Percentiles rank a stretch among this genome's conserved stretches.
Evolutionary conservation across 495 filamentous ascomycete species (phyloP).

Genomic region (Aspergillus asperescens): DNA sequence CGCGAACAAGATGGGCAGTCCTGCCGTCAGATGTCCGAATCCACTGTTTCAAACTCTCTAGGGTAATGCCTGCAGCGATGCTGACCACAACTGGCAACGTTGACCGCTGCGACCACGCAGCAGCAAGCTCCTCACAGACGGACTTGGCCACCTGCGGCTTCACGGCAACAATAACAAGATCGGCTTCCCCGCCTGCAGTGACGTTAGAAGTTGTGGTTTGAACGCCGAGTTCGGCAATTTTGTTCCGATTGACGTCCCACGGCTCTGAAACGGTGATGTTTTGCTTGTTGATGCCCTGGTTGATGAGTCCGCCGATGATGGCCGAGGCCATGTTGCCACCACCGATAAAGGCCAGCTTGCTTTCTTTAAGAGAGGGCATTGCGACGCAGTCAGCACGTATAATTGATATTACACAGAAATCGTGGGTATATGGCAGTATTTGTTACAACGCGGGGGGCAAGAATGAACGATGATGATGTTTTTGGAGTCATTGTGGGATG

Average conservation of each 20-base stretch:
- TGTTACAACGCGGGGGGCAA: too few species aligned
- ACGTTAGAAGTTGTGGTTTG: conserved; percentile 79
- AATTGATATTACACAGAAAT: too few species aligned
- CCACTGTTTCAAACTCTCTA: conserved; percentile 34
- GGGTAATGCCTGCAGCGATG: conserved; percentile 40
- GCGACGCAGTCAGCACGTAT: neutral
- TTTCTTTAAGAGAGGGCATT: conserved; percentile 36
- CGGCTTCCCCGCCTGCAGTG: conserved; percentile 86
- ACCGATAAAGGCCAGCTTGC: conserved; percentile 41
- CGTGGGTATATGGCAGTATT: too few species aligned
- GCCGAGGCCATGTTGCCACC: conserved; percentile 45
- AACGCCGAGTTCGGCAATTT: conserved; percentile 83
- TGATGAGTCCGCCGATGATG: conserved; percentile 39
- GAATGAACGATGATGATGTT: too few species aligned
- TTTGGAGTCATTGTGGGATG: neutral
- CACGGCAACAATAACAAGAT: conserved; percentile 75
- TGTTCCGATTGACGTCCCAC: conserved; percentile 76
- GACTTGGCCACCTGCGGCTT: conserved; percentile 73
- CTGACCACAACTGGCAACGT: conserved; percentile 46
- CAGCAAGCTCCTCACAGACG: conserved; percentile 87
- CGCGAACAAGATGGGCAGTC: conserved; percentile 30
- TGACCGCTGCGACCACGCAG: conserved; percentile 71
- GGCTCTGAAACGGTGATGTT: conserved; percentile 67
- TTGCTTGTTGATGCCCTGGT: conserved; percentile 27
- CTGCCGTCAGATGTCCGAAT: conserved; percentile 23